Base-by-base conservation (phyloP, 352 stramenopile species). In the Lagenidium sp. region DNA sequence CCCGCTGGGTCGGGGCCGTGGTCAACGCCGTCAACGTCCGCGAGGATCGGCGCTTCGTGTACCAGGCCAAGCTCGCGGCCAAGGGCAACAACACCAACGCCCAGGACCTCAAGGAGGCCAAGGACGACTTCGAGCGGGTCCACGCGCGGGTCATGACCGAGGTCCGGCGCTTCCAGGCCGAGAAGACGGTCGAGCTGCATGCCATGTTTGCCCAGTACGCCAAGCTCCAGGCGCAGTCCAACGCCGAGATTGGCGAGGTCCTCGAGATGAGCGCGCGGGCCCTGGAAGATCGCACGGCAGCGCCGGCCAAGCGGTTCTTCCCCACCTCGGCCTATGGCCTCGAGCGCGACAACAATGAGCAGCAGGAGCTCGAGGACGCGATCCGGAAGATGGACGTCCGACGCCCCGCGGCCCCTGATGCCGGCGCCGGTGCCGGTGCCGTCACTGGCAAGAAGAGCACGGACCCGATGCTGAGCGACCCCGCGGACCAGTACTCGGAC, bases 61-160 rank as follows among this genome's bases (percentile, higher is more conserved):
- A 89, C 55, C 79, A 89, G 43, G 76, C 79, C 30, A 78, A 86
- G 50, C 53, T 92, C 19, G 71, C 74, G 1, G 73, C 74, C 2
- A 55, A 59, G 18, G 47, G 23, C 19, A 56, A 56, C 39, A 60
- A 63, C 42, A 12, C 55, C 2, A n/a, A n/a, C n/a, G 68, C 62
- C 34, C 66, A 79, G 16, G 68, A 82, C 4, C 49, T 86, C 20
- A 50, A 75, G n/a, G 63, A 68, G 3, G 76, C 71, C 30, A 85
- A 86, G 44, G 63, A 72, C 20, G 79, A 88, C 25, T 92, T 85
- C 37, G 76, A 92, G 44, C 57, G 60, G 8, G 68, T 92, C 29
- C 79, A 92, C 41, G 45, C 60, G 32, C 79, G 79, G 37, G 79
- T 92, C n/a, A 80, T 87, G 49, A 63, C 49, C 25, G 79, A 92